Base-by-base conservation (phyloP, 371 early-diverging fungal species). In the Mortierella sp. region DNA sequence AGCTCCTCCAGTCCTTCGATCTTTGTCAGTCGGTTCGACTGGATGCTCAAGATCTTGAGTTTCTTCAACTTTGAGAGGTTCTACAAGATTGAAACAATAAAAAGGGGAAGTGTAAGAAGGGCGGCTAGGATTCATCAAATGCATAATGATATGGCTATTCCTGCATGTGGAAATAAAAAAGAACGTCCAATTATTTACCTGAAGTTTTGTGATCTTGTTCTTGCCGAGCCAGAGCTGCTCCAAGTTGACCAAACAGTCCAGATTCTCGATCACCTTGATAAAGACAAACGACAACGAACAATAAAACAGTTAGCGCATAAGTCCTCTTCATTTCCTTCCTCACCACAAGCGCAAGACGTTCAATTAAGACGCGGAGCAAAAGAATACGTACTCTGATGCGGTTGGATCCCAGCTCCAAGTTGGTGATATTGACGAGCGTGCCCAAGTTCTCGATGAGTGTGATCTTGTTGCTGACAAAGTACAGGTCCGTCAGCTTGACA, bases 141-240 rank as follows among this genome's bases (percentile, higher is more conserved):
- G 58, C 14, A 53, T 41, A 40, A 31, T 29, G 7, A 16, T 44
- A 22, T 16, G 26, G 24, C 48, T 22, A 22, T 13, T n/a, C 48
- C 9, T 50, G 50, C 50, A 50, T n/a, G 24, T 22, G 44, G 31
- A 10, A 66, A 39, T 10, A 13, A 58, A 31, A 40, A 29, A 47
- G 6, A 19, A 43, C n/a, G n/a, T n/a, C n/a, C n/a, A n/a, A n/a
- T n/a, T n/a, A 24, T 26, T 29, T 89, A 92, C 95, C 90, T 95
- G 87, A 11, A 98, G 87, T 74, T 90, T 89, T 2, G 91, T 87
- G 40, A 99, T 97, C 87, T 98, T 99, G 90, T 99, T 99, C 84
- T 99, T 99, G 40, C 99, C 98, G 47, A 99, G 87, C 94, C 97
- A 98, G 22, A 99, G 91, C 85, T 98, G 91, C 67, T 93, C 91